Conservation (phyloP, 331 rosid species). For the Pyracantha coccinea region DNA sequence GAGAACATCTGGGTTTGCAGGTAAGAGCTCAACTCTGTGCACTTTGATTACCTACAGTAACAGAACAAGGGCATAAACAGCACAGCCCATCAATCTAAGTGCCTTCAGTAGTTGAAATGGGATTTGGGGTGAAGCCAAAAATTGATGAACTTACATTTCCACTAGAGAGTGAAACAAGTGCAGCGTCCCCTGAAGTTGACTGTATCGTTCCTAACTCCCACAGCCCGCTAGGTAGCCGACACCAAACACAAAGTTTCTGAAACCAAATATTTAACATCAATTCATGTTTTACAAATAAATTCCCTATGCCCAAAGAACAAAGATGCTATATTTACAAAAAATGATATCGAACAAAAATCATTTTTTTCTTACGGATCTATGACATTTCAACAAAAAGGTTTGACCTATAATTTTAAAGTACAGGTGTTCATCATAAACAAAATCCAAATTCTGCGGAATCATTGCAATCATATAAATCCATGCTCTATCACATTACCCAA, state of each 20-base stretch:
- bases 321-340: background rate
- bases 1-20: conserved; percentile 86
- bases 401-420: background rate
- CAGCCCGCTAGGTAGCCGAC: conserved; percentile 57
- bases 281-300: conserved; percentile 11
- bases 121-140: background rate
- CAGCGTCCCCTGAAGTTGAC: conserved; percentile 62
- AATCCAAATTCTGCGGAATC: background rate
- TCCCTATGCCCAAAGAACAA: background rate
- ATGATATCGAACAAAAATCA: background rate
- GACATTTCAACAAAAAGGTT: background rate
- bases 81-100: background rate
- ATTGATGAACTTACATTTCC: conserved; percentile 54
- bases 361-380: background rate
- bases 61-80: conserved; percentile 24
- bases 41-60: conserved; percentile 56
- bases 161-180: conserved; percentile 55
- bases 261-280: conserved; percentile 16
- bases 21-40: conserved; percentile 50
- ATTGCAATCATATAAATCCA: background rate
- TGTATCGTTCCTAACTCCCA: conserved; percentile 81
- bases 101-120: background rate
- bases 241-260: conserved; percentile 94
- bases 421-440: background rate
- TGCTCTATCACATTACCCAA: background rate